These are phyloP conservation scores for Fusarium sp. DNA, from an alignment of 2,329 filamentous ascomycete species.

Conservation along the genomic window DNA sequence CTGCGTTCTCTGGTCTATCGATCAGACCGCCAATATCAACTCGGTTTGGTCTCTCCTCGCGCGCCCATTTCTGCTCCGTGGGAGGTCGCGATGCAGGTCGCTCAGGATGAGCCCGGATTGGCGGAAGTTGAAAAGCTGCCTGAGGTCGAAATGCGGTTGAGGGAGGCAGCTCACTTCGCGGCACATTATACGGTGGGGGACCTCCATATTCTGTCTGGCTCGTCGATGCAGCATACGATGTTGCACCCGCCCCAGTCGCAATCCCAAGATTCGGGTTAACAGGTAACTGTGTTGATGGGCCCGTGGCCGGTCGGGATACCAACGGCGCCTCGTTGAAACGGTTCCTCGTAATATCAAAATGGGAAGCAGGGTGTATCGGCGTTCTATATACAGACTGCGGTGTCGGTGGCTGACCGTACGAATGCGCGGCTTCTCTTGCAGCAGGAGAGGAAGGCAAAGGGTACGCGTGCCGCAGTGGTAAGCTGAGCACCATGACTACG, in stretches of 20 bases:
- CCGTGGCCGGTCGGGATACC: constrained; percentile 41
- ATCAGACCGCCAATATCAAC: constrained; percentile 74
- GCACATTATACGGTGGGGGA: constrained; percentile 65
- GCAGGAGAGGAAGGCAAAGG: constrained; percentile 61
- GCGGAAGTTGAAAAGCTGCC: constrained; percentile 61
- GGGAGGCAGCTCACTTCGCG: constrained; percentile 64
- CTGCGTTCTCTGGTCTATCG: constrained; percentile 64
- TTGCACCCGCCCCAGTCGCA: constrained; percentile 13
- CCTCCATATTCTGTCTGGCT: constrained; percentile 61
- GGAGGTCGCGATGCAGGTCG: constrained; percentile 30
- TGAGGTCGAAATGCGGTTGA: constrained; percentile 52
- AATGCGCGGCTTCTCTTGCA: constrained; percentile 58
- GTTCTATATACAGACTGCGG: constrained; percentile 56
- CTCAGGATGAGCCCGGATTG: constrained; percentile 60
- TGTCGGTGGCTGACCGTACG: constrained; percentile 55
- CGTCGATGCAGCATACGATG: constrained; percentile 61
- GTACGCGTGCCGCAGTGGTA: constrained; percentile 57
- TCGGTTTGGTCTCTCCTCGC: constrained; percentile 66
- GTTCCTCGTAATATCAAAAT: constrained; percentile 62
- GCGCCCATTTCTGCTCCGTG: constrained; percentile 52
- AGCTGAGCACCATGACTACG: constrained; percentile 64
- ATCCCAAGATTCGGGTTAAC: constrained; percentile 50
- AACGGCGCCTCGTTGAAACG: constrained; percentile 55
- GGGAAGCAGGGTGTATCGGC: constrained; percentile 61
- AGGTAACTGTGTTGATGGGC: constrained; percentile 50